These are phyloP conservation scores for Delonix regia DNA, from an alignment of 306 rosid species.

Conservation along the genomic window DNA sequence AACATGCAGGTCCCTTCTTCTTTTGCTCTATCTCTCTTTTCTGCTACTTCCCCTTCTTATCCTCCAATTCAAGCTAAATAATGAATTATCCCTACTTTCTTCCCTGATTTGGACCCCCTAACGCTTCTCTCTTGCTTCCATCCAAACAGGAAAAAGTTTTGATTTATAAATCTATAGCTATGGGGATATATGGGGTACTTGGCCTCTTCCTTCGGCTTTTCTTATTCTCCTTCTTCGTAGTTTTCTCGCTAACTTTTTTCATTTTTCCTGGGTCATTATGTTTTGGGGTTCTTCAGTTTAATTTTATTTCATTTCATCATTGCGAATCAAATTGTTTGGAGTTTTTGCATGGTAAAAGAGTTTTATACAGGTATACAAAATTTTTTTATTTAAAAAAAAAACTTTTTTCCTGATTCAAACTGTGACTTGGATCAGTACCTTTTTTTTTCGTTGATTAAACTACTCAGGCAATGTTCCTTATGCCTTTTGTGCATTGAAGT, in stretches of 20 bases:
- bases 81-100: not conserved
- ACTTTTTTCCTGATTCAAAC: conserved; percentile 51
- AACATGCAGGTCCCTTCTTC: conserved; percentile 85
- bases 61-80: not conserved
- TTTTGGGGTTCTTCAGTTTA: conserved; percentile 1
- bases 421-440: conserved; percentile 56
- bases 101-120: conserved; percentile 52
- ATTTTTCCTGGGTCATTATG: not conserved
- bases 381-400: not conserved
- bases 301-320: conserved; percentile 3
- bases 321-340: not conserved
- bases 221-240: not conserved
- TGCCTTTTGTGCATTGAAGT: conserved; percentile 76
- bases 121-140: conserved; percentile 52
- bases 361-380: conserved; percentile 3
- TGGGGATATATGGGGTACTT: not conserved
- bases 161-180: not conserved
- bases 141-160: conserved; percentile 41
- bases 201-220: not conserved
- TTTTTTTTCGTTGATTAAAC: conserved; percentile 78
- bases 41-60: not conserved
- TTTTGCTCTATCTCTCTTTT: not conserved
- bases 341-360: conserved; percentile 56
- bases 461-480: conserved; percentile 83
- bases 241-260: not conserved